Evolutionary conservation across 2,329 filamentous ascomycete genomes (phyloP).

Genomic region (Colletotrichum theobromicola): DNA sequence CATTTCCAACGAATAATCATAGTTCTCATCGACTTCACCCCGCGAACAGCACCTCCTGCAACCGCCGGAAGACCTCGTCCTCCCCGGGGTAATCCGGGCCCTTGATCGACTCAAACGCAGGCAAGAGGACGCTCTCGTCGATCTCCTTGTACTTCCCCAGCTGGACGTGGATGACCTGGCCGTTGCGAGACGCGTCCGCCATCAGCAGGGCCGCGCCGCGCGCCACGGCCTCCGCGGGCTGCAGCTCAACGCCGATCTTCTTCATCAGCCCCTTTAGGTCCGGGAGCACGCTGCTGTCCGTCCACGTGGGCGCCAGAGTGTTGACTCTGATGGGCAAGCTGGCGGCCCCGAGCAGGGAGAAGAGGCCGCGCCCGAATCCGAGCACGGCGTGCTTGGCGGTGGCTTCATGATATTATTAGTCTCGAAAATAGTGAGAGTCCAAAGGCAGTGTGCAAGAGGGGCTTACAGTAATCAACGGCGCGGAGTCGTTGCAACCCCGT

Average conservation of each 20-base stretch:
- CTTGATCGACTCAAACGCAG: constrained; percentile 35
- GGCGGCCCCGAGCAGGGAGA: constrained; percentile 38
- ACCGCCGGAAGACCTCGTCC: constrained; percentile 37
- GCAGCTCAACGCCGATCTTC: constrained; percentile 43
- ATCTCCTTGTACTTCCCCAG: constrained; percentile 57
- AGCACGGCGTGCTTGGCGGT: constrained; percentile 61
- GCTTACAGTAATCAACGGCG: constrained; percentile 54
- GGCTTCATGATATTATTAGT: constrained; percentile 30
- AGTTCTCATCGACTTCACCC: background rate
- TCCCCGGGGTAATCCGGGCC: constrained; percentile 36
- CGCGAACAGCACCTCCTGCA: background rate
- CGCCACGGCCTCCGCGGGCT: constrained; percentile 53
- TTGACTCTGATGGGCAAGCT: constrained; percentile 59
- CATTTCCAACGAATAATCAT: background rate
- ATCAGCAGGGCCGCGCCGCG: constrained; percentile 54
- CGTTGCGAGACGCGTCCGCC: constrained; percentile 50
- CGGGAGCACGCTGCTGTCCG: constrained; percentile 46
- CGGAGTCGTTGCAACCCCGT: constrained; percentile 56
- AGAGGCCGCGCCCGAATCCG: constrained; percentile 55
- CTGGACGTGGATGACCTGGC: constrained; percentile 56
- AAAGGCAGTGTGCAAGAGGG: background rate
- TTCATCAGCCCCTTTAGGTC: constrained; percentile 38
- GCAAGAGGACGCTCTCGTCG: constrained; percentile 48
- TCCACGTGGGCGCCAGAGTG: constrained; percentile 28
- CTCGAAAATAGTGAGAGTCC: background rate